These are phyloP conservation scores for Jackrogersella minutella DNA, from an alignment of 495 filamentous ascomycete species.

Conservation along the genomic window DNA sequence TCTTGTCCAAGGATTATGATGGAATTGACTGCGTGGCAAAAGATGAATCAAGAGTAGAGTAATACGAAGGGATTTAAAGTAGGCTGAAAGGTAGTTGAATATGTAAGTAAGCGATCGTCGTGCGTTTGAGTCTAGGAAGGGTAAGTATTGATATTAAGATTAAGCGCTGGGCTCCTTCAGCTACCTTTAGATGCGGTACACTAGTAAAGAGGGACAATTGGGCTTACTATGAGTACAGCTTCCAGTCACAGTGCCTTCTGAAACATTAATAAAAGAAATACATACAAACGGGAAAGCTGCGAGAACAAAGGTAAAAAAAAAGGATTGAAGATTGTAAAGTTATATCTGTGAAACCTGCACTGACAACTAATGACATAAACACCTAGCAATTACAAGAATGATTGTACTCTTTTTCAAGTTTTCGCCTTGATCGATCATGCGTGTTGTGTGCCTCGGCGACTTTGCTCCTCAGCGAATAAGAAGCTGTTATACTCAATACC, in stretches of 20 bases:
- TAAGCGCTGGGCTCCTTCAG: background rate
- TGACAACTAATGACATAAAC: constrained; percentile 30
- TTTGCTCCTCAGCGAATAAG: background rate
- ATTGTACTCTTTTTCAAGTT: constrained; percentile 43
- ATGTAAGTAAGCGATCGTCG: constrained; percentile 7
- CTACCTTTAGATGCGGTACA: background rate
- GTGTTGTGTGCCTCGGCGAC: background rate
- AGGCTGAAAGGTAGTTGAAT: constrained; percentile 1
- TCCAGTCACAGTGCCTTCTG: constrained; percentile 8
- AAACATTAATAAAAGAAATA: too few species aligned
- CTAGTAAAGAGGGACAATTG: background rate
- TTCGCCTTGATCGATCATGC: constrained; percentile 22
- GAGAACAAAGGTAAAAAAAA: background rate
- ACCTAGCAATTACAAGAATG: background rate
- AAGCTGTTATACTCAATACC: background rate
- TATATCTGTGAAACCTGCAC: constrained; percentile 10
- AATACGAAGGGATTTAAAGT: background rate
- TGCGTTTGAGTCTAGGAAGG: constrained; percentile 1
- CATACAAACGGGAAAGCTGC: too few species aligned
- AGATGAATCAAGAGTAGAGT: background rate
- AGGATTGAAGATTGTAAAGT: constrained; percentile 21
- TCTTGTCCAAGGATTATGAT: constrained; percentile 41
- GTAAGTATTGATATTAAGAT: background rate
- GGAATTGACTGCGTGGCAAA: constrained; percentile 23
- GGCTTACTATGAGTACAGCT: too few species aligned